Evolutionary conservation across 306 rosid genomes (phyloP).

Genomic region (Ochetophila trinervis): DNA sequence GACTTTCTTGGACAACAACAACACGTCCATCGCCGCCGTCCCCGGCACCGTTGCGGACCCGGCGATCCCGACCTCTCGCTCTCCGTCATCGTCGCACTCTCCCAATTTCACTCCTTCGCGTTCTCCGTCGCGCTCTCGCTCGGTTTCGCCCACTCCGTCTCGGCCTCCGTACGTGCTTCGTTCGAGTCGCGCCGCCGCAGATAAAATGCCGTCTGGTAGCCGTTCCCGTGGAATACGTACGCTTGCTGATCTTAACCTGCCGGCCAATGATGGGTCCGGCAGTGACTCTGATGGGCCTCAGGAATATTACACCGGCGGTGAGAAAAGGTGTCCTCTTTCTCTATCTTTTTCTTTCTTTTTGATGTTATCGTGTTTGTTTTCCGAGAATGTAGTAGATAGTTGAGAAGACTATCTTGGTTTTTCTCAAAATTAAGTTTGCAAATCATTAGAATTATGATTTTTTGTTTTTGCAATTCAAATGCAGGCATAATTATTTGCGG

Average conservation of each 20-base stretch:
- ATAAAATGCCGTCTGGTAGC: constrained; percentile 40
- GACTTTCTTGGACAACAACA: constrained; percentile 55
- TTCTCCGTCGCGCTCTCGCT: constrained; percentile 35
- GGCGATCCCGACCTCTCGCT: constrained; percentile 8
- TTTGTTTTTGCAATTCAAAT: neutral
- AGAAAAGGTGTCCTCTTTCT: constrained; percentile 50
- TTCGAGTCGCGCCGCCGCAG: constrained; percentile 39
- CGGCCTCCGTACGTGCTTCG: constrained; percentile 75
- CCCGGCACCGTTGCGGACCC: constrained; percentile 36
- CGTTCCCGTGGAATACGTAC: constrained; percentile 50
- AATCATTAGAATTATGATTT: neutral
- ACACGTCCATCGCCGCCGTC: constrained; percentile 21
- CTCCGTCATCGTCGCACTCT: constrained; percentile 39
- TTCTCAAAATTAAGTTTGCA: neutral
- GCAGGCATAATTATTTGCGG: neutral
- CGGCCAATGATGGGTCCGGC: constrained; percentile 38
- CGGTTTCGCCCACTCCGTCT: constrained; percentile 36
- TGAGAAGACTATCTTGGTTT: too few species aligned
- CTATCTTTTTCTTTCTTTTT: neutral
- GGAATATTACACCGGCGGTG: constrained; percentile 85
- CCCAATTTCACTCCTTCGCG: constrained; percentile 35
- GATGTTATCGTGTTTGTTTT: neutral
- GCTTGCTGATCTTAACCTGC: constrained; percentile 61
- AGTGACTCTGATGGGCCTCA: constrained; percentile 72
- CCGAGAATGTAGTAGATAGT: neutral